phyloP scores from a whole-genome alignment of 169 alveolate genomes.

The Miamiensis avidus region DNA sequence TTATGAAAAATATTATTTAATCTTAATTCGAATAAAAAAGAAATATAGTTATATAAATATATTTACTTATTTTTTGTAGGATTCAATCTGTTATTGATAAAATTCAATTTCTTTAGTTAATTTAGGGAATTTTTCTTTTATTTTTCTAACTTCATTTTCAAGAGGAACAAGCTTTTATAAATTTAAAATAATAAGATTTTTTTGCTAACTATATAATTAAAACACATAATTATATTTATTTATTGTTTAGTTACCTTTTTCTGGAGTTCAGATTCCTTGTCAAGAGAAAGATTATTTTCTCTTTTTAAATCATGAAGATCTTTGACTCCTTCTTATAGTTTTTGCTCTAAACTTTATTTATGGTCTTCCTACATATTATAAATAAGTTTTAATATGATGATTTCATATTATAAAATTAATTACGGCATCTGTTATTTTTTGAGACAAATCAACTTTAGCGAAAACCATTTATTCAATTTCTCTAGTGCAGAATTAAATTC shows the following conservation, averaged over 20 bases:
- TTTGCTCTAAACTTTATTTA: neutral
- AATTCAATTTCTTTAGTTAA: neutral
- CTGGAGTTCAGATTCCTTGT: neutral
- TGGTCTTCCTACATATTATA: neutral
- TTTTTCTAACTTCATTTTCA: neutral
- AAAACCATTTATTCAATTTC: neutral
- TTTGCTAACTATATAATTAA: too few relatives aligned
- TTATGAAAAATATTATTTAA: too few relatives aligned
- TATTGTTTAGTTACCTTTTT: neutral
- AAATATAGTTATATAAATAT: too few relatives aligned
- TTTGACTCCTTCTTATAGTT: neutral
- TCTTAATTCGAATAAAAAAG: neutral
- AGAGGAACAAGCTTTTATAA: neutral
- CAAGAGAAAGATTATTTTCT: neutral
- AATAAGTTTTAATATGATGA: neutral
- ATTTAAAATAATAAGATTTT: too few relatives aligned
- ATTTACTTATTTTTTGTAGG: neutral
- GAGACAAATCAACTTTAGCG: neutral
- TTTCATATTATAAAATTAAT: too few relatives aligned
- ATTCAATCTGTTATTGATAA: neutral
- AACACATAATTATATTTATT: too few relatives aligned
- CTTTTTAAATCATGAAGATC: neutral
- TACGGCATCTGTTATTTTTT: neutral
- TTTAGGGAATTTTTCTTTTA: neutral
- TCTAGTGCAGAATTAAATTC: neutral